Base-by-base conservation (phyloP, 768 basidiomycete genomes). In the Hirschioporus abietinus region DNA sequence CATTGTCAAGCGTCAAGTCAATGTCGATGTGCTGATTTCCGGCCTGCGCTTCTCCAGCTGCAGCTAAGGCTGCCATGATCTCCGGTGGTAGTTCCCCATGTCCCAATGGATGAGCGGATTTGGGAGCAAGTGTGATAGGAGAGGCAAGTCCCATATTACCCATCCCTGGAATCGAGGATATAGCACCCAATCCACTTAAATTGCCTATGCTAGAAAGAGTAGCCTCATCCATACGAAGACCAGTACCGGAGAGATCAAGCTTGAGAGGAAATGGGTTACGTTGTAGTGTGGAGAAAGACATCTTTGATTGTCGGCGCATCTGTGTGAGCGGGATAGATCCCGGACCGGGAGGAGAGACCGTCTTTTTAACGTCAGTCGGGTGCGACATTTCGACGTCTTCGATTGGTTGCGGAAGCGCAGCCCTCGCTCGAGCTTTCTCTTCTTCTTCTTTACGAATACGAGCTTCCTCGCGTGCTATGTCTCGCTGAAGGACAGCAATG, bases 121-220 rank as follows among this genome's bases (percentile, higher is more conserved):
- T 90, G 1, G 92, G 92, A 0, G 91, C 92, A 42, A 94, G 83
- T 5, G 88, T 91, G 35, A 93, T 92, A 7, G 92, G 92, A 7
- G 91, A 93, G 30, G 88, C 82, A 61, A 92, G 78, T 1, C 88
- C 87, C 60, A 82, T 86, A 0, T 83, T 77, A 62, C 84, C 88
- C 65, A 86, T 72, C 6, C 83, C 77, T 52, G 42, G 42, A 52
- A 52, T 52, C 3, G 42, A 52, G 20, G 42, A 52, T 20, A 52
- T 52, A 3, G 42, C 12, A 20, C 42, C 42, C 12, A 52, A 20
- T 3, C 42, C 42, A 20, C 42, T 20, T 15, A 52, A 20, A 20
- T 52, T 52, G 12, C 42, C 42, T 5, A 52, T 52, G 42, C 42
- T 52, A 20, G 42, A 52, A 1, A 52, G 20, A 52, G 42, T 52